Evolutionary conservation across 768 basidiomycete species (phyloP).

Genomic region (Lactarius vividus): DNA sequence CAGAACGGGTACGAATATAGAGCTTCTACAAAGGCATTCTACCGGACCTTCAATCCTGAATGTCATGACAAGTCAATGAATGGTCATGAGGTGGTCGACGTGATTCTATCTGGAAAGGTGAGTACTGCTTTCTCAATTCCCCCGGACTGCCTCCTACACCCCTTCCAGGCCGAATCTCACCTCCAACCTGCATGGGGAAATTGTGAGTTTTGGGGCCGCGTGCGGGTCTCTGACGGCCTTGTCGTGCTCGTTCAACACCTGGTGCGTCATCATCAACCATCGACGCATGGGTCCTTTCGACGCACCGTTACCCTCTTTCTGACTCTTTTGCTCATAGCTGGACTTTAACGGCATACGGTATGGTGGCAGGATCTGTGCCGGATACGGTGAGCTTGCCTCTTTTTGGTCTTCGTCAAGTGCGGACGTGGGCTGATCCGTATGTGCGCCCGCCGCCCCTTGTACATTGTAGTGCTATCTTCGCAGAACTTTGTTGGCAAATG

Average conservation of each 20-base stretch:
- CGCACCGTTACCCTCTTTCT: not conserved
- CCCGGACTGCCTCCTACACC: not conserved
- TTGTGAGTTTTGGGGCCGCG: slow-evolving; percentile 21
- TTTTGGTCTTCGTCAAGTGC: not conserved
- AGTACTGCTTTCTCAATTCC: not conserved
- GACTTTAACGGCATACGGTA: not conserved
- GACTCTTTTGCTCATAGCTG: slow-evolving; percentile 4
- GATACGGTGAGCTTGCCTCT: slow-evolving; percentile 20
- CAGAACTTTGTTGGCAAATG: slow-evolving; percentile 27
- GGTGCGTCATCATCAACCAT: slow-evolving; percentile 9
- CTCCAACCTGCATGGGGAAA: slow-evolving; percentile 18
- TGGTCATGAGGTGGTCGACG: slow-evolving; percentile 20
- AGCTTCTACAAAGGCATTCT: slow-evolving; percentile 13
- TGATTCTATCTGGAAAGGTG: slow-evolving; percentile 26
- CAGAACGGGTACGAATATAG: slow-evolving; percentile 1
- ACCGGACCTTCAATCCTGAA: slow-evolving; percentile 15
- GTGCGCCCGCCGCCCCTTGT: not conserved
- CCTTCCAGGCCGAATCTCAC: slow-evolving; percentile 13
- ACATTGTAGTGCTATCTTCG: slow-evolving; percentile 23
- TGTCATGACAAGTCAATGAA: not conserved
- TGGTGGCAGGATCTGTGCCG: slow-evolving; percentile 19
- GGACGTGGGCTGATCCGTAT: slow-evolving; percentile 1
- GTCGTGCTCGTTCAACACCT: slow-evolving; percentile 20
- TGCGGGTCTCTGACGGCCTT: slow-evolving; percentile 26
- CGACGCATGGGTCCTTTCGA: not conserved